Base-by-base conservation (phyloP, 1,139 yeast genomes). In the Trichomonascaceae sp. region DNA sequence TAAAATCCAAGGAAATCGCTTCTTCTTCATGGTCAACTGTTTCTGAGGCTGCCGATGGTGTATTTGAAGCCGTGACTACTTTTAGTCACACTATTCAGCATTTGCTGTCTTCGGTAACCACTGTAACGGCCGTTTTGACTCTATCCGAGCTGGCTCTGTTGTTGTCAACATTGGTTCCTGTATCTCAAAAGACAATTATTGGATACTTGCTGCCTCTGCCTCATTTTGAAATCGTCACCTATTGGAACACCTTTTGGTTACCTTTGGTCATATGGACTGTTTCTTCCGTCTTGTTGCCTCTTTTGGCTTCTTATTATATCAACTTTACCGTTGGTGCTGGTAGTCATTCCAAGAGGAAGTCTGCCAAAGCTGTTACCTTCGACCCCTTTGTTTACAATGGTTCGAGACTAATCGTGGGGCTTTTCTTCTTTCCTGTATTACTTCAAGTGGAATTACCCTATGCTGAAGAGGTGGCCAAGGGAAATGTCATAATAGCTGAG, bases 331-430 rank as follows among this genome's bases (percentile, higher is more conserved):
- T 45, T 45, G 45, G 58, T 20, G 53, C 59, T 24, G 39, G 57
- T 24, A 53, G 54, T 22, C 41, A 49, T 19, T 51, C 53, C 30
- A 43, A 50, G 53, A 52, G 51, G 38, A 45, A 49, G 24, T 49
- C 27, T 36, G 50, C 41, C 48, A 51, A 39, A 44, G 49, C 27
- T 45, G 41, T 51, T 19, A 41, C 50, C 15, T 76, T 70, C 66
- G 87, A 83, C 67, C 86, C 87, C 41, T 76, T 82, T 60, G 73
- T 79, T 55, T 83, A 80, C 69, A 81, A 82, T 56, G 68, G 82
- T 60, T 58, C 75, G 55, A 81, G 82, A 65, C 68, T 78, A 45
- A 65, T 82, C 58, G 63, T 79, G 46, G 75, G 73, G 62, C 79
- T 76, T 70, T 56, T 73, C 43, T 68, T 76, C 58, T 66, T 69